Percentiles rank a stretch among this genome's conserved stretches.
phyloP scores from a whole-genome alignment of 805 yeast species.

The Ogataea neopini region DNA sequence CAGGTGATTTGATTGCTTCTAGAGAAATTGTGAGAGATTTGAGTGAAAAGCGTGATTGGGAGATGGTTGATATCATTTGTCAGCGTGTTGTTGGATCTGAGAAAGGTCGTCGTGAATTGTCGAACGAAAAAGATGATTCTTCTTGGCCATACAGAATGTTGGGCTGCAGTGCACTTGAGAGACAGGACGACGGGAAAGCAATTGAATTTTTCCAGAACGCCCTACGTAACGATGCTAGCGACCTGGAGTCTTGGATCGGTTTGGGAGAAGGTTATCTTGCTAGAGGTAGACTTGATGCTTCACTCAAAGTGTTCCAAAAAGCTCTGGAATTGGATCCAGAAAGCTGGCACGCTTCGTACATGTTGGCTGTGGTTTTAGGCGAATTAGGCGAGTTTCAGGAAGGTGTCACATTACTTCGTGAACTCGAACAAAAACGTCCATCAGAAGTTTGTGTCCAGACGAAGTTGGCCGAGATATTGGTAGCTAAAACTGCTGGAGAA shows the following conservation, averaged over 20 bases:
- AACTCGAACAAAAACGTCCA: conserved; percentile 42
- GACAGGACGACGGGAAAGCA: conserved; percentile 72
- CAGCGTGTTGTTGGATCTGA: conserved; percentile 65
- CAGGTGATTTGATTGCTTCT: conserved; percentile 75
- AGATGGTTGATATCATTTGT: conserved; percentile 73
- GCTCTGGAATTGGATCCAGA: conserved; percentile 55
- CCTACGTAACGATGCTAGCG: conserved; percentile 63
- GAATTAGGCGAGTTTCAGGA: conserved; percentile 65
- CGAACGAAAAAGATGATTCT: conserved; percentile 34
- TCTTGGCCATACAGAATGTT: conserved; percentile 91
- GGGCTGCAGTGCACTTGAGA: conserved; percentile 75
- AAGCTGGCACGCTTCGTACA: conserved; percentile 63
- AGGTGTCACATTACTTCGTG: conserved; percentile 51
- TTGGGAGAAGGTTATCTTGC: conserved; percentile 93
- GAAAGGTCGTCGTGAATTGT: conserved; percentile 51
- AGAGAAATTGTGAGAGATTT: conserved; percentile 69
- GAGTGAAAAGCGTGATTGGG: conserved; percentile 75
- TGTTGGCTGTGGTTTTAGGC: conserved; percentile 65
- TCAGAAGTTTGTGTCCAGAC: conserved; percentile 51
- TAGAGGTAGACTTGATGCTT: conserved; percentile 86
- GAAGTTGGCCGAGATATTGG: conserved; percentile 57
- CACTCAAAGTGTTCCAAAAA: conserved; percentile 74
- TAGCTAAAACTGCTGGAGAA: conserved; percentile 54
- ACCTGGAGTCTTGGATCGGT: conserved; percentile 86
- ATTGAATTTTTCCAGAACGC: conserved; percentile 89